phyloP scores from a whole-genome alignment of 2,329 filamentous ascomycete species.

The Fusarium piperis region DNA sequence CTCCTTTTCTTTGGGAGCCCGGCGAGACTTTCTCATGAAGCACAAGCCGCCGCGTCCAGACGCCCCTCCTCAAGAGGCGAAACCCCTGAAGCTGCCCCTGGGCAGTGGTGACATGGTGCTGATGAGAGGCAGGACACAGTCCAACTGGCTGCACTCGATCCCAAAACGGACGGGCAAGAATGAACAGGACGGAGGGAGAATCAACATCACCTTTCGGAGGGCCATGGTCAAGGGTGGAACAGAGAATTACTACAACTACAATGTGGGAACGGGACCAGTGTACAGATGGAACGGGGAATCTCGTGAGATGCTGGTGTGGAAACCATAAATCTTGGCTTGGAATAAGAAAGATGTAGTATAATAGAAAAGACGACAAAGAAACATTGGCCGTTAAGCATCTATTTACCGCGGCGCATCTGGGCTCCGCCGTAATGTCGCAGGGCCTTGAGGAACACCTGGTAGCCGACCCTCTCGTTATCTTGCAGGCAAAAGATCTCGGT shows the following conservation, averaged over 20 bases:
- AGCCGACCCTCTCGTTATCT: slow-evolving; percentile 86
- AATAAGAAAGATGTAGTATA: not conserved
- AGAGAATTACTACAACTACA: slow-evolving; percentile 87
- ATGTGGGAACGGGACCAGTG: slow-evolving; percentile 76
- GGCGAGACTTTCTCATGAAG: slow-evolving; percentile 81
- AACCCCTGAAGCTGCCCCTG: slow-evolving; percentile 62
- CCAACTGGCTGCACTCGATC: slow-evolving; percentile 80
- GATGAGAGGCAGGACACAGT: slow-evolving; percentile 80
- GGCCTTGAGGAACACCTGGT: slow-evolving; percentile 90
- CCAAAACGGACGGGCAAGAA: slow-evolving; percentile 76
- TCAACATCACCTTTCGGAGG: slow-evolving; percentile 82
- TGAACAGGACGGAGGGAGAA: slow-evolving; percentile 69
- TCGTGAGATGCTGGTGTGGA: slow-evolving; percentile 60
- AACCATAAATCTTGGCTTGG: slow-evolving; percentile 20
- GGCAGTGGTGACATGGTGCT: slow-evolving; percentile 80
- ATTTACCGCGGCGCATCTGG: slow-evolving; percentile 85
- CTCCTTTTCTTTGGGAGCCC: slow-evolving; percentile 77
- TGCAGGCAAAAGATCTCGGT: slow-evolving; percentile 89
- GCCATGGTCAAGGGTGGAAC: slow-evolving; percentile 78
- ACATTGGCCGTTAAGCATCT: slow-evolving; percentile 31
- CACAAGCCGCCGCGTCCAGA: slow-evolving; percentile 69
- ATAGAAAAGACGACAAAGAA: slow-evolving; percentile 5
- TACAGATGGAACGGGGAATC: slow-evolving; percentile 71
- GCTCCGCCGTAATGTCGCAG: slow-evolving; percentile 86
- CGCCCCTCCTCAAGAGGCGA: slow-evolving; percentile 41